Evolutionary conservation across 2,329 filamentous ascomycete genomes (phyloP).

Genomic region (Parascedosporium putredinis): DNA sequence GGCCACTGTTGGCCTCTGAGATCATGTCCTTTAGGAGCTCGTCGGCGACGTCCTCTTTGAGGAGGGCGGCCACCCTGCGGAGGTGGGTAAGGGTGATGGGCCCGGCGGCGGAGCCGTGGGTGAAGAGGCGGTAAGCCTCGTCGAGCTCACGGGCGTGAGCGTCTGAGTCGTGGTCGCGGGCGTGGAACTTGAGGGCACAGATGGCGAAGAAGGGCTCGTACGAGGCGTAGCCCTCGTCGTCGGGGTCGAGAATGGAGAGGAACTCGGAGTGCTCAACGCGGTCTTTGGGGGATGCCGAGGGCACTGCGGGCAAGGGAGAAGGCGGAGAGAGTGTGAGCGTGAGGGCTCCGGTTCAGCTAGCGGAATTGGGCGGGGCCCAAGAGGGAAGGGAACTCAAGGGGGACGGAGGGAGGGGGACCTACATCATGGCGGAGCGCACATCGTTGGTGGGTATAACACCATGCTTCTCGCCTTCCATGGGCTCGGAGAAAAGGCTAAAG

Average conservation of each 20-base stretch:
- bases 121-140: slow-evolving; percentile 75
- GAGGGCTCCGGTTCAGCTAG: too few relatives aligned
- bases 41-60: slow-evolving; percentile 79
- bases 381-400: too few relatives aligned
- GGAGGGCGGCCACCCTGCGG: slow-evolving; percentile 63
- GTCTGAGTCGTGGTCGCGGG: slow-evolving; percentile 40
- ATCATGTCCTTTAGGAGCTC: slow-evolving; percentile 88
- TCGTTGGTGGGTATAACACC: slow-evolving; percentile 59
- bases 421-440: slow-evolving; percentile 65
- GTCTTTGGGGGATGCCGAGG: slow-evolving; percentile 61
- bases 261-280: slow-evolving; percentile 65
- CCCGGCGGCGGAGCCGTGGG: slow-evolving; percentile 31
- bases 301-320: slow-evolving; percentile 43
- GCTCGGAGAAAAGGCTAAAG: slow-evolving; percentile 69
- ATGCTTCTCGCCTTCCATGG: slow-evolving; percentile 60
- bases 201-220: slow-evolving; percentile 81
- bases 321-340: too few relatives aligned
- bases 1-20: slow-evolving; percentile 79
- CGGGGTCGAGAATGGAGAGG: slow-evolving; percentile 71
- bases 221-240: slow-evolving; percentile 63
- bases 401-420: slow-evolving; percentile 18
- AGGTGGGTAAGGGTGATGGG: slow-evolving; percentile 76
- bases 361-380: too few relatives aligned
- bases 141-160: slow-evolving; percentile 59
- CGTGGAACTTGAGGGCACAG: slow-evolving; percentile 75